Evolutionary conservation across 2,329 filamentous ascomycete genomes (phyloP).

Genomic region (Hymenoscyphus fructigenus): DNA sequence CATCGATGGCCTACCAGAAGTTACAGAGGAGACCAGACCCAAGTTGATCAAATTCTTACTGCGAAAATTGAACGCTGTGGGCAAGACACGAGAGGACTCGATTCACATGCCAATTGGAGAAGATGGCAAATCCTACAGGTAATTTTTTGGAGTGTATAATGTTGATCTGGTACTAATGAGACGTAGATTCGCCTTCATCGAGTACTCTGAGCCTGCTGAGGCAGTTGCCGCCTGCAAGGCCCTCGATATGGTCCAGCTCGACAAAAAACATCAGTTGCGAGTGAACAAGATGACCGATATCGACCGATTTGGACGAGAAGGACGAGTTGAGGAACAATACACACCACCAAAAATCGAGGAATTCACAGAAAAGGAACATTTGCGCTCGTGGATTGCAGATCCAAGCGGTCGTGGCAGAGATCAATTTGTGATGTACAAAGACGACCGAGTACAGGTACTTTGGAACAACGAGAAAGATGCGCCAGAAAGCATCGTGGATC

Average conservation of each 20-base stretch:
- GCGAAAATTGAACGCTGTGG: constrained; percentile 86
- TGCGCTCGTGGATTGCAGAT: constrained; percentile 91
- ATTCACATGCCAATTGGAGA: constrained; percentile 94
- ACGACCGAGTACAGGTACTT: constrained; percentile 89
- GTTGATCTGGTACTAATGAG: constrained; percentile 20
- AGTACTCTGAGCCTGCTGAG: constrained; percentile 88
- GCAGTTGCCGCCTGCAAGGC: constrained; percentile 85
- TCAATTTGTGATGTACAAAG: constrained; percentile 92
- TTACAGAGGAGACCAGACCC: constrained; percentile 85
- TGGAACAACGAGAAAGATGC: constrained; percentile 97
- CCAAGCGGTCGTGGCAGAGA: constrained; percentile 77
- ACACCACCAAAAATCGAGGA: constrained; percentile 75
- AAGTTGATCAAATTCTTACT: constrained; percentile 96
- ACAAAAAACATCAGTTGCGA: constrained; percentile 92
- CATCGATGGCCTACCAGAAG: constrained; percentile 87
- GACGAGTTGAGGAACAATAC: constrained; percentile 90
- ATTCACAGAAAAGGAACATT: constrained; percentile 89
- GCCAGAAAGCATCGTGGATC: constrained; percentile 86
- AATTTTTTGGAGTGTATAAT: constrained; percentile 38
- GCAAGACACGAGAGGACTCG: constrained; percentile 80
- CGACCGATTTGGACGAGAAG: constrained; percentile 92
- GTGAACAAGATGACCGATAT: constrained; percentile 99
- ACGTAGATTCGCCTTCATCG: constrained; percentile 88
- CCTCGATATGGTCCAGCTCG: constrained; percentile 81
- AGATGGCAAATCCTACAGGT: constrained; percentile 83